These are phyloP conservation scores for Rhododendron molle DNA, from an alignment of 148 eudicot genomes.

Conservation along the genomic window DNA sequence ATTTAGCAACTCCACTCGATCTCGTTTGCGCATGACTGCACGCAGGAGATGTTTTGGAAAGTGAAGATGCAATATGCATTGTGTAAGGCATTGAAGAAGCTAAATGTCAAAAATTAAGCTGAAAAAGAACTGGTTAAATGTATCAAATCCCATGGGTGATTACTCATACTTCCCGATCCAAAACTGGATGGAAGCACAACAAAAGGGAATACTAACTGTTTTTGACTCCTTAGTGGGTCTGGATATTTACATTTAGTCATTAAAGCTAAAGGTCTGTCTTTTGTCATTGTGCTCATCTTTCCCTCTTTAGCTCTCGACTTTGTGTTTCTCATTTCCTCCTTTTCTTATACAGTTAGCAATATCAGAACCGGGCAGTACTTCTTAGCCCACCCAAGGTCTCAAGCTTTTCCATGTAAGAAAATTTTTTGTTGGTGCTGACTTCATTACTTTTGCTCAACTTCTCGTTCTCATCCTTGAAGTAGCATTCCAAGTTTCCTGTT, in stretches of 20 bases:
- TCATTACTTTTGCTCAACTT: conserved; percentile 19
- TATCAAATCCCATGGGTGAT: conserved; percentile 14
- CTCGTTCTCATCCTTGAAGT: conserved; percentile 20
- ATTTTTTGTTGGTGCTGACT: conserved; percentile 21
- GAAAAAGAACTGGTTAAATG: conserved; percentile 6
- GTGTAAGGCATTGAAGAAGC: neutral
- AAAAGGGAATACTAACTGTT: conserved; percentile 24
- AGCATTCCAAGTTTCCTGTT: conserved; percentile 21
- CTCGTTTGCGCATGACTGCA: too few relatives aligned
- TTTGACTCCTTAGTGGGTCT: conserved; percentile 23
- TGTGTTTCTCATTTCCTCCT: conserved; percentile 8
- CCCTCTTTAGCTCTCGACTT: conserved; percentile 2
- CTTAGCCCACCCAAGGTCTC: conserved; percentile 54
- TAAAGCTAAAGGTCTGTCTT: conserved; percentile 1
- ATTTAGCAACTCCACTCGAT: too few relatives aligned
- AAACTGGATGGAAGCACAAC: conserved; percentile 40
- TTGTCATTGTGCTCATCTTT: conserved; percentile 3
- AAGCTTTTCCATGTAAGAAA: conserved; percentile 31
- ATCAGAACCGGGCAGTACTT: conserved; percentile 68
- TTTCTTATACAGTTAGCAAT: conserved; percentile 1
- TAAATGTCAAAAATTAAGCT: neutral
- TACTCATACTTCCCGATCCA: conserved; percentile 39
- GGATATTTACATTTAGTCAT: conserved; percentile 27
- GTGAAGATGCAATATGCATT: neutral
- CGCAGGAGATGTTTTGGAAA: neutral